These are phyloP conservation scores for Rutstroemia sydowiana DNA, from an alignment of 2,329 filamentous ascomycete species.

Conservation along the genomic window DNA sequence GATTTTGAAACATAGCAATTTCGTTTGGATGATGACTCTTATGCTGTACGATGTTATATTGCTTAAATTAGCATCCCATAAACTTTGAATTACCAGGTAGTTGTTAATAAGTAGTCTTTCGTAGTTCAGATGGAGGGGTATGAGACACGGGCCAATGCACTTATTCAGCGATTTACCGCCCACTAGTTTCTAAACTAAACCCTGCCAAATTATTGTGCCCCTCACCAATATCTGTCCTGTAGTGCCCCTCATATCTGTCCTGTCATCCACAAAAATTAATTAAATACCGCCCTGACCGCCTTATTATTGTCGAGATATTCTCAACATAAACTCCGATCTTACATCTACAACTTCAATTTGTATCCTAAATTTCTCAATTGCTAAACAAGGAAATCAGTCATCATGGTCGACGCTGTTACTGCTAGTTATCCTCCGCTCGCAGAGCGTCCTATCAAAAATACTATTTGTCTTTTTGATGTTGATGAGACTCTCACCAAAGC, in stretches of 20 bases:
- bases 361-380: not conserved
- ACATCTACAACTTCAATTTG: not conserved
- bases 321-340: not conserved
- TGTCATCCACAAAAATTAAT: not conserved
- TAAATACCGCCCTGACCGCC: not conserved
- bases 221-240: too few relatives aligned
- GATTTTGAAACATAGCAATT: too few relatives aligned
- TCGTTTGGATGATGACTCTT: too few relatives aligned
- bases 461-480: slow-evolving; percentile 92
- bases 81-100: too few relatives aligned
- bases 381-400: not conserved
- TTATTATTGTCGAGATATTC: not conserved
- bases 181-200: too few relatives aligned
- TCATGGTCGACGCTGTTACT: slow-evolving; percentile 10
- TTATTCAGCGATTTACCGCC: too few relatives aligned
- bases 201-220: too few relatives aligned
- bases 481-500: slow-evolving; percentile 86
- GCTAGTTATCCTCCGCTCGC: slow-evolving; percentile 57
- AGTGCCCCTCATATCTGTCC: not conserved
- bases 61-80: too few relatives aligned
- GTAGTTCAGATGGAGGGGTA: too few relatives aligned
- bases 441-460: slow-evolving; percentile 83
- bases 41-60: too few relatives aligned
- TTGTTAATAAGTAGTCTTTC: too few relatives aligned
- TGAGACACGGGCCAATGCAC: too few relatives aligned